Percentiles rank a stretch among this genome's conserved stretches.
These are phyloP conservation scores for Kazachstania sp. DNA, from an alignment of 1,139 yeast species.

Conservation along the genomic window DNA sequence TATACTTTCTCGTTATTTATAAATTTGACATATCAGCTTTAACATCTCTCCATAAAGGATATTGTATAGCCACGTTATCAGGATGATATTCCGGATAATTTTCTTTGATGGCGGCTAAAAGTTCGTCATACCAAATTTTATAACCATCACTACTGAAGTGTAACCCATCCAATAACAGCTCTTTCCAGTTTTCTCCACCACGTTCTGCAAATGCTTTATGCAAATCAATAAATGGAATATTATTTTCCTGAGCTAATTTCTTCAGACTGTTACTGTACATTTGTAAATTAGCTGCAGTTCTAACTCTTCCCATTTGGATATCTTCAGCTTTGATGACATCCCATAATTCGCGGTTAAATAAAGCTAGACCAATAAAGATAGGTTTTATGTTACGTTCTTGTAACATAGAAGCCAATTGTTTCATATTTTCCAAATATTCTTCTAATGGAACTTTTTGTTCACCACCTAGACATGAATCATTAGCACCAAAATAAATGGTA, in stretches of 20 bases:
- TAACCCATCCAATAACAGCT: conserved; percentile 49
- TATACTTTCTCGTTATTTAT: not conserved
- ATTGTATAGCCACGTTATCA: conserved; percentile 30
- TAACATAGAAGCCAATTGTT: conserved; percentile 35
- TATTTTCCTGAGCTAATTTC: conserved; percentile 37
- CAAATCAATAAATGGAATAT: conserved; percentile 47
- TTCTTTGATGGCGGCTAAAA: conserved; percentile 35
- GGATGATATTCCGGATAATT: conserved; percentile 44
- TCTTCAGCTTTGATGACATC: conserved; percentile 28
- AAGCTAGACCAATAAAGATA: conserved; percentile 56
- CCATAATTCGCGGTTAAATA: conserved; percentile 42
- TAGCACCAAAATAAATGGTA: conserved; percentile 66
- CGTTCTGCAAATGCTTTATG: conserved; percentile 37
- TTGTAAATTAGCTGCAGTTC: conserved; percentile 37
- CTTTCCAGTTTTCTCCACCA: conserved; percentile 22
- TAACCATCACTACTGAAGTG: conserved; percentile 60
- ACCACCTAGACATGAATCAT: conserved; percentile 49
- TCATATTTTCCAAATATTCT: conserved; percentile 42
- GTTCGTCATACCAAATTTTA: conserved; percentile 39
- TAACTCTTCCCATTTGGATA: conserved; percentile 30
- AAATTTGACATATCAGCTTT: conserved; percentile 20
- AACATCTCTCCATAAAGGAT: conserved; percentile 37
- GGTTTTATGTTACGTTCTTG: conserved; percentile 37
- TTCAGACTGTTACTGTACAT: conserved; percentile 45
- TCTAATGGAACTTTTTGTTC: conserved; percentile 48